These are phyloP conservation scores for Trypanosomatidae sp. DNA, from an alignment of 208 protist genomes.

Conservation along the genomic window DNA sequence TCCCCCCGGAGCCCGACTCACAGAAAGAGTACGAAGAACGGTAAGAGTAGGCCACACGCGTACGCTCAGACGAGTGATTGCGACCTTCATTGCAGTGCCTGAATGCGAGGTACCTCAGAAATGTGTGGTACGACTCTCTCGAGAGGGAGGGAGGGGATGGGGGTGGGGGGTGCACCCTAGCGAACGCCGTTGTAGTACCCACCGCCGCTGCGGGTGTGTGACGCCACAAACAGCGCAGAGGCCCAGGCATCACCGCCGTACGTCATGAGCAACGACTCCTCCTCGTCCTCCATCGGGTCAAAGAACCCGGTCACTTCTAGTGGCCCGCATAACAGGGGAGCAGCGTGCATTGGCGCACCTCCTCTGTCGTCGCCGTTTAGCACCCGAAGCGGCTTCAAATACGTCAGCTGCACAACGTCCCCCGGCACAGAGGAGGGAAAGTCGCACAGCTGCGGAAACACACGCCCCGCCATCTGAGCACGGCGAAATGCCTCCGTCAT, in stretches of 20 bases:
- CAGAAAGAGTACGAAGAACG: background rate
- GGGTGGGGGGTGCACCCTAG: background rate
- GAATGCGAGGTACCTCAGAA: background rate
- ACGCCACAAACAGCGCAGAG: conserved; percentile 6
- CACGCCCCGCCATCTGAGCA: conserved; percentile 61
- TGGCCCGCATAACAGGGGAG: conserved; percentile 6
- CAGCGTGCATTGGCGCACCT: background rate
- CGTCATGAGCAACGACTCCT: conserved; percentile 13
- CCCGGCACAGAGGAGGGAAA: conserved; percentile 49
- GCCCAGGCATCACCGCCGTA: conserved; percentile 30
- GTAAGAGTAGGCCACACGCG: background rate
- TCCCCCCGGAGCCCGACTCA: background rate
- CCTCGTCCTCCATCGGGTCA: background rate
- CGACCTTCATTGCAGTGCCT: background rate
- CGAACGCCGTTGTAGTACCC: background rate
- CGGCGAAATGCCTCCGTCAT: conserved; percentile 64
- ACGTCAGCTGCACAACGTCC: conserved; percentile 40
- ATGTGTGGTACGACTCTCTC: background rate
- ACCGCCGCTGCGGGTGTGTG: background rate
- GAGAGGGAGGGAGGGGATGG: background rate
- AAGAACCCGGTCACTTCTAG: conserved; percentile 19
- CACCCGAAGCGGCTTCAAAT: conserved; percentile 38
- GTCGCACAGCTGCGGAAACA: conserved; percentile 45
- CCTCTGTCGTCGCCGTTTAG: background rate
- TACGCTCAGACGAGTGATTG: background rate